A percentile compares a stretch with the other conserved stretches of the same genome.
Evolutionary conservation across 257 asterid species (phyloP).

Genomic region (Solanum chiquidenum): DNA sequence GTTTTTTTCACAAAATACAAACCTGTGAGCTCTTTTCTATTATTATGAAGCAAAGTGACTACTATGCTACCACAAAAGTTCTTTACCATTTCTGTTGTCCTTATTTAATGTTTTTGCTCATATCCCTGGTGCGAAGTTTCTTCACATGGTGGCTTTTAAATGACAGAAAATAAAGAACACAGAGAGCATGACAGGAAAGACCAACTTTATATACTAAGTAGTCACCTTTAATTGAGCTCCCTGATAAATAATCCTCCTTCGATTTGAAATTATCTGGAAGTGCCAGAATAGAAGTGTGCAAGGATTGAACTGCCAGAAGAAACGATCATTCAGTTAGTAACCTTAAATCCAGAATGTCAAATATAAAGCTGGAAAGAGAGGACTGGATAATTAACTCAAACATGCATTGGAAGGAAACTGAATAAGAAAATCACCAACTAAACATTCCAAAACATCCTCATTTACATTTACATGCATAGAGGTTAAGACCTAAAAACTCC

Average conservation of each 20-base stretch:
- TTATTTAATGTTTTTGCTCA: background rate
- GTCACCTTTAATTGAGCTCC: slow-evolving; percentile 5
- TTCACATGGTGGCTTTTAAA: background rate
- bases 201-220: background rate
- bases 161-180: background rate
- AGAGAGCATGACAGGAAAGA: background rate
- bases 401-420: background rate
- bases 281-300: slow-evolving; percentile 55
- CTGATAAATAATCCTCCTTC: slow-evolving; percentile 53
- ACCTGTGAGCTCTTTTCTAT: background rate
- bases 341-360: background rate
- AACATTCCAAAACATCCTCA: background rate
- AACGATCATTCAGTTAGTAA: background rate
- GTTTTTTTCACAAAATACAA: background rate
- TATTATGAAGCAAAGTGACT: background rate
- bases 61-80: background rate
- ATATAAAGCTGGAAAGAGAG: background rate
- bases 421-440: background rate
- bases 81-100: background rate
- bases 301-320: slow-evolving; percentile 40
- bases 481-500: background rate
- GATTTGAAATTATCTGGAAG: slow-evolving; percentile 60
- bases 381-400: background rate
- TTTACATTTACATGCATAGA: background rate
- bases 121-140: background rate